Conservation (phyloP, 345 rosid species). For the Salix suchowensis region DNA sequence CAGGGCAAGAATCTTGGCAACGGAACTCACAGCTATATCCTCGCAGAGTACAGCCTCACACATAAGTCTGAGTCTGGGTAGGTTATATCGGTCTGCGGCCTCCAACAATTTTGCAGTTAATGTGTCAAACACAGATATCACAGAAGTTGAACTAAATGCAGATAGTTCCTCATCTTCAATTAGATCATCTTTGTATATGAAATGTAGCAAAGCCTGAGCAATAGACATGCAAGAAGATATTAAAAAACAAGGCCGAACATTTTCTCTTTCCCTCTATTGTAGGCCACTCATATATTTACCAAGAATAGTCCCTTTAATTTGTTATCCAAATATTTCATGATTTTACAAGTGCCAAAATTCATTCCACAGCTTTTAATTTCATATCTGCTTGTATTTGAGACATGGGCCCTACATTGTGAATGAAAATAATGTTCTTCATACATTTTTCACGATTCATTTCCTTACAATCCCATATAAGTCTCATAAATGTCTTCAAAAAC, state of each 20-base stretch:
- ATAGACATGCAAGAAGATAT: conserved; percentile 14
- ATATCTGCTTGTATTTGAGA: background rate
- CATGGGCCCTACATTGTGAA: no score
- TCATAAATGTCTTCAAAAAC: no score
- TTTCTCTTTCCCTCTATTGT: background rate
- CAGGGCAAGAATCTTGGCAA: conserved; percentile 67
- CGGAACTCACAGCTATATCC: conserved; percentile 68
- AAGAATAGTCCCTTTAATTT: background rate
- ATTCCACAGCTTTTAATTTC: background rate
- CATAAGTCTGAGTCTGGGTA: conserved; percentile 76
- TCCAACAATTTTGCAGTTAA: conserved; percentile 71
- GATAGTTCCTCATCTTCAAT: conserved; percentile 60
- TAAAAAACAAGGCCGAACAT: conserved; percentile 11
- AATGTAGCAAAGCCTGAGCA: conserved; percentile 74
- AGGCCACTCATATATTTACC: background rate
- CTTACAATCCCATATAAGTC: no score
- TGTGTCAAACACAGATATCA: conserved; percentile 48
- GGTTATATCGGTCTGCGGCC: conserved; percentile 76
- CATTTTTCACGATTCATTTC: no score
- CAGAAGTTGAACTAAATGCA: conserved; percentile 45
- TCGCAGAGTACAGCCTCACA: conserved; percentile 90
- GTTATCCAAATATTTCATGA: background rate
- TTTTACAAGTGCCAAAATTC: background rate
- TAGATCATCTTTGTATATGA: conserved; percentile 68
- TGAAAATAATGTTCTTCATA: no score